Evolutionary conservation across 768 basidiomycete genomes (phyloP).

Genomic region (Boletus reticuloceps): DNA sequence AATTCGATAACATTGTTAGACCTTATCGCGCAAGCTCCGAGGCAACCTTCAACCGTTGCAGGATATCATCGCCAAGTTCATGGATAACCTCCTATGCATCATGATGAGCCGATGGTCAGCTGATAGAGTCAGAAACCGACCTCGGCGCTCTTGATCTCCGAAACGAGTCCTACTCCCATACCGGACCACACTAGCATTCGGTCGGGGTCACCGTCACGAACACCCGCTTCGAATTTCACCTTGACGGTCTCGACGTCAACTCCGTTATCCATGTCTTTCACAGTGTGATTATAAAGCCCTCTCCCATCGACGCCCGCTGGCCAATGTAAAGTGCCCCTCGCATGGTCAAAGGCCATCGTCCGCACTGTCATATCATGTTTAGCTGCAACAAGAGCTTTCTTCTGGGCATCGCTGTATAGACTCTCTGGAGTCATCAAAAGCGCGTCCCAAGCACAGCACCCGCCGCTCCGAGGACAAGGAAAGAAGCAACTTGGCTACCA

Average conservation of each 20-base stretch:
- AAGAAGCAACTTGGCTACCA: slow-evolving; percentile 61
- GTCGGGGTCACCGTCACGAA: slow-evolving; percentile 42
- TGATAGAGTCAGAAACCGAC: slow-evolving; percentile 27
- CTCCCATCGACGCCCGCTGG: slow-evolving; percentile 60
- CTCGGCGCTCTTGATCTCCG: slow-evolving; percentile 39
- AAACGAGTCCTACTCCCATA: slow-evolving; percentile 58
- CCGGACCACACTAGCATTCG: slow-evolving; percentile 69
- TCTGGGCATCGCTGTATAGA: slow-evolving; percentile 52
- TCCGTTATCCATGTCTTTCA: slow-evolving; percentile 54
- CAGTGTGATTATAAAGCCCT: slow-evolving; percentile 46
- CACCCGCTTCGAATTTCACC: slow-evolving; percentile 45
- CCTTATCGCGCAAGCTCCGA: slow-evolving; percentile 23
- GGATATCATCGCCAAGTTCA: slow-evolving; percentile 50
- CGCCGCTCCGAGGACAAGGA: slow-evolving; percentile 64
- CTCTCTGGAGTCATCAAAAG: slow-evolving; percentile 69
- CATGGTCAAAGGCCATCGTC: slow-evolving; percentile 63
- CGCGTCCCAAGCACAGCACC: slow-evolving; percentile 75
- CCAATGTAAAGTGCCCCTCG: slow-evolving; percentile 56
- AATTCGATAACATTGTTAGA: slow-evolving; percentile 16
- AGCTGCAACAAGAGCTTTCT: slow-evolving; percentile 49
- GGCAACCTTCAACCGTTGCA: slow-evolving; percentile 33
- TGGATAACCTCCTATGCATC: slow-evolving; percentile 49
- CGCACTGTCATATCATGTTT: slow-evolving; percentile 47
- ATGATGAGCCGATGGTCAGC: slow-evolving; percentile 2
- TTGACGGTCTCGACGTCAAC: slow-evolving; percentile 41